These are phyloP conservation scores for Forsythia suspensa DNA, from an alignment of 257 asterid species.

Conservation along the genomic window DNA sequence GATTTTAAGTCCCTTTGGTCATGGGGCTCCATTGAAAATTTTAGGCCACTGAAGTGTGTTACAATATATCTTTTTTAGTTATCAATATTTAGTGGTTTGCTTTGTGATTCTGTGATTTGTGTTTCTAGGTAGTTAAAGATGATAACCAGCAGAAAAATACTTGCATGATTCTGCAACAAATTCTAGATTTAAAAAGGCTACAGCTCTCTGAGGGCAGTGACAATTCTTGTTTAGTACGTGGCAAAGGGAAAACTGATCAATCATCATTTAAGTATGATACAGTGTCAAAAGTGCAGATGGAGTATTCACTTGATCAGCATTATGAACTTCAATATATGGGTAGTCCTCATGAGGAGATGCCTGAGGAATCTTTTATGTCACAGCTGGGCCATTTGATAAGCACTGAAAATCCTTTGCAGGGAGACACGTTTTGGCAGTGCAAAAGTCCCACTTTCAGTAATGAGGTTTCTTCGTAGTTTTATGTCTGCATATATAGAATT, in stretches of 20 bases:
- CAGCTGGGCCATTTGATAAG: constrained; percentile 45
- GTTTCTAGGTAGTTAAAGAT: constrained; percentile 33
- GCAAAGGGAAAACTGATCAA: constrained; percentile 27
- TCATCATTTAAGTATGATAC: constrained; percentile 30
- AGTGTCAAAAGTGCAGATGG: constrained; percentile 31
- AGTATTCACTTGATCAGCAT: constrained; percentile 31
- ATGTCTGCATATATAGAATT: neutral
- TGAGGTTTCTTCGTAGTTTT: constrained; percentile 46
- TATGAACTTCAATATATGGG: constrained; percentile 30
- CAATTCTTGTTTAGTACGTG: constrained; percentile 26
- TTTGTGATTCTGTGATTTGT: neutral
- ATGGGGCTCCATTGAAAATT: too few species aligned
- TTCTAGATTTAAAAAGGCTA: constrained; percentile 55
- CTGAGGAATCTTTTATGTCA: constrained; percentile 38
- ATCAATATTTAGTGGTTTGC: neutral
- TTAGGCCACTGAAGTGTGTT: neutral
- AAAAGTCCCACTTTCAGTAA: constrained; percentile 53
- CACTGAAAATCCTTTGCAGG: constrained; percentile 32
- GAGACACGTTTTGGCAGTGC: constrained; percentile 61
- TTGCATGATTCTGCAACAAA: constrained; percentile 58
- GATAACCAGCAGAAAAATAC: constrained; percentile 26
- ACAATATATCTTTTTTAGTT: too few species aligned
- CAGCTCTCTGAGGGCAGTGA: constrained; percentile 45
- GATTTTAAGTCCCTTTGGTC: neutral
- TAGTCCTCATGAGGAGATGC: constrained; percentile 31